A percentile compares a stretch with the other conserved stretches of the same genome.
Evolutionary conservation across 2,329 filamentous ascomycete species (phyloP).

Genomic region (Fusarium tanahbumbuense): DNA sequence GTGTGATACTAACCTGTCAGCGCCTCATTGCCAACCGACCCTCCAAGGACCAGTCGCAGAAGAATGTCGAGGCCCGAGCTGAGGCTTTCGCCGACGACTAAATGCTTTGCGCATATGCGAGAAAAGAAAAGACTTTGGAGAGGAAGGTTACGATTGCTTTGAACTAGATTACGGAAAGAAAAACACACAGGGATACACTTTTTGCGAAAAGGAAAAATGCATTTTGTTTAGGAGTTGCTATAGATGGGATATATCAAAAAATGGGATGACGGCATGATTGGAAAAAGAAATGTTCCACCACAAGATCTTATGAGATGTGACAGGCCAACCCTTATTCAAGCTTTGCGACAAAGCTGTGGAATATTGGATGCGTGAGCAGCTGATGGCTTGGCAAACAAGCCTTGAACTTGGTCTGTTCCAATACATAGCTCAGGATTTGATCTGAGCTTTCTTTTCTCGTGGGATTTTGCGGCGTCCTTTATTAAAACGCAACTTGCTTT

Average conservation of each 20-base stretch:
- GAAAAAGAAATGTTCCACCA: conserved; percentile 4
- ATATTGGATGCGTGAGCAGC: background rate
- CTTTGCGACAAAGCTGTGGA: background rate
- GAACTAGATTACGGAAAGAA: conserved; percentile 29
- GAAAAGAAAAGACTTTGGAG: background rate
- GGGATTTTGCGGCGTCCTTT: background rate
- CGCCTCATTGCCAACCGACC: conserved; percentile 64
- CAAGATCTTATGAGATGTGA: conserved; percentile 3
- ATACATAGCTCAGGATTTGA: background rate
- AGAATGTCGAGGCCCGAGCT: conserved; percentile 54
- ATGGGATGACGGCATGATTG: conserved; percentile 8
- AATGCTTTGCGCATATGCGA: background rate
- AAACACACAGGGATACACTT: conserved; percentile 11
- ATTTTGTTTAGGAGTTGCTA: conserved; percentile 37
- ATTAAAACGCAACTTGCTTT: background rate
- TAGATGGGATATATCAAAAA: conserved; percentile 39
- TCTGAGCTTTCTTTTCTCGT: background rate
- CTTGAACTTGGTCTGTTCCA: background rate
- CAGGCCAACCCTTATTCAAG: background rate
- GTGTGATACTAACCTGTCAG: conserved; percentile 51
- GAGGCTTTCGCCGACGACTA: conserved; percentile 57
- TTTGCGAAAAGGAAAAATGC: conserved; percentile 24
- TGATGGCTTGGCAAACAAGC: conserved; percentile 2
- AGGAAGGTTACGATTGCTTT: conserved; percentile 22
- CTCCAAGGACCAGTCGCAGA: conserved; percentile 52